These are phyloP conservation scores for Capronia americana DNA, from an alignment of 2,329 filamentous ascomycete species.

Conservation along the genomic window DNA sequence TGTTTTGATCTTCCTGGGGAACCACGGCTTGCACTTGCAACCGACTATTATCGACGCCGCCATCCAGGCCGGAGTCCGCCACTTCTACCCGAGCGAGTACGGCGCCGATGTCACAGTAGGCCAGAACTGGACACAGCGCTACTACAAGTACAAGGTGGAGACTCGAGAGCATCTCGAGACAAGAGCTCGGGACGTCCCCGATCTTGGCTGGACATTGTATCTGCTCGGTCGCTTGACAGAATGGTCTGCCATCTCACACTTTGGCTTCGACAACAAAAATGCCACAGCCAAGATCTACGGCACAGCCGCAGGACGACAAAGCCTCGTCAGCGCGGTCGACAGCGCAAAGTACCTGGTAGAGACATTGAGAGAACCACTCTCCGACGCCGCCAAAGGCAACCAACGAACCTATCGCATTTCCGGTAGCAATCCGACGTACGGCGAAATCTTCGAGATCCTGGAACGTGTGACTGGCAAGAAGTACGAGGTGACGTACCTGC, in stretches of 20 bases:
- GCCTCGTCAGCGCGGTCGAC: slow-evolving; percentile 22
- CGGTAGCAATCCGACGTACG: slow-evolving; percentile 16
- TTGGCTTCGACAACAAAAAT: slow-evolving; percentile 22
- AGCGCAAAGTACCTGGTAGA: slow-evolving; percentile 23
- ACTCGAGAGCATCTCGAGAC: slow-evolving; percentile 42
- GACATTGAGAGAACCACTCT: slow-evolving; percentile 19
- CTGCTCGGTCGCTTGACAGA: slow-evolving; percentile 46
- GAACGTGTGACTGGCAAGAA: slow-evolving; percentile 20
- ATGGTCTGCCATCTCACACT: slow-evolving; percentile 40
- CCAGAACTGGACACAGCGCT: slow-evolving; percentile 27
- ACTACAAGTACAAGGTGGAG: slow-evolving; percentile 42
- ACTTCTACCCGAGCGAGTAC: slow-evolving; percentile 50
- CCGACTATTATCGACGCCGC: slow-evolving; percentile 50
- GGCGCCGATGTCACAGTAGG: slow-evolving; percentile 29
- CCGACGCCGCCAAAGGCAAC: slow-evolving; percentile 1
- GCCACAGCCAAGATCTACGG: slow-evolving; percentile 22
- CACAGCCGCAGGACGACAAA: slow-evolving; percentile 18
- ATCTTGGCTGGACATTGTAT: slow-evolving; percentile 44
- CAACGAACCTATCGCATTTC: slow-evolving; percentile 28
- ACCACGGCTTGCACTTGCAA: slow-evolving; percentile 34
- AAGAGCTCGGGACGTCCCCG: slow-evolving; percentile 26
- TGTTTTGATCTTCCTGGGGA: slow-evolving; percentile 31
- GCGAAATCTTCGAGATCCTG: slow-evolving; percentile 20
- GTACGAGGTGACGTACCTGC: slow-evolving; percentile 24
- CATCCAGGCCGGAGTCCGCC: slow-evolving; percentile 49